These are phyloP conservation scores for Arthrobotrys entomopaga DNA, from an alignment of 2,329 filamentous ascomycete genomes.

Conservation along the genomic window DNA sequence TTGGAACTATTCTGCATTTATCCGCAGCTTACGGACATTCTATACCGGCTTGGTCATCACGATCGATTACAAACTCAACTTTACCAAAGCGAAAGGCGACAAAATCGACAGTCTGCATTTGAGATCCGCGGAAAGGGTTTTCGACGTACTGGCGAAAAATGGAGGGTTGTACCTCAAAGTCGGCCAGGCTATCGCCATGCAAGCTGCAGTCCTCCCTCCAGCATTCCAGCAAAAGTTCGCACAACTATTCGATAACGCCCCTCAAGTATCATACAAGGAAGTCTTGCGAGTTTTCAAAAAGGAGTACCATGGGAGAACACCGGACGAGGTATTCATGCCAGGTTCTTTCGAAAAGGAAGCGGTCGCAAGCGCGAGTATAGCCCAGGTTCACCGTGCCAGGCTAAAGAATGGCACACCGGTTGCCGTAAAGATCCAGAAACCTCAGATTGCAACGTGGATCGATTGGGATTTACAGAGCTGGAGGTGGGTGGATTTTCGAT, in stretches of 20 bases:
- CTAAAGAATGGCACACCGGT: conserved; percentile 88
- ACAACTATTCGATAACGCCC: conserved; percentile 97
- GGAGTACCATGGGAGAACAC: conserved; percentile 80
- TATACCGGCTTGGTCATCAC: conserved; percentile 80
- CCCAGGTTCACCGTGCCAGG: conserved; percentile 94
- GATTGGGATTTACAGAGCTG: conserved; percentile 97
- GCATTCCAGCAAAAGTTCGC: conserved; percentile 97
- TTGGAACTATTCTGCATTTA: conserved; percentile 81
- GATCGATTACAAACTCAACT: conserved; percentile 96
- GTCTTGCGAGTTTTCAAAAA: conserved; percentile 85
- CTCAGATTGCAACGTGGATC: conserved; percentile 89
- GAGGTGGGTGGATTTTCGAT: conserved; percentile 68
- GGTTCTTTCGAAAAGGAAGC: conserved; percentile 72
- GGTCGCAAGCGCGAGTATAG: conserved; percentile 85
- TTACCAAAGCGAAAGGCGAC: conserved; percentile 70
- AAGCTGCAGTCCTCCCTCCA: conserved; percentile 89
- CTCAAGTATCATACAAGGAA: conserved; percentile 87
- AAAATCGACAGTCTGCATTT: conserved; percentile 73
- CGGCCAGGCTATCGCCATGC: conserved; percentile 97
- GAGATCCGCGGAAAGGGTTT: conserved; percentile 84
- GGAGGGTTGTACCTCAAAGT: conserved; percentile 97
- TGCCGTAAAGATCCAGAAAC: conserved; percentile 95
- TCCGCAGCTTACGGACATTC: conserved; percentile 84
- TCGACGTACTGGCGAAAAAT: conserved; percentile 82
- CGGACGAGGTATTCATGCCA: conserved; percentile 87